Evolutionary conservation across 805 yeast species (phyloP).

Genomic region (Wilhelminamyces savonicus): DNA sequence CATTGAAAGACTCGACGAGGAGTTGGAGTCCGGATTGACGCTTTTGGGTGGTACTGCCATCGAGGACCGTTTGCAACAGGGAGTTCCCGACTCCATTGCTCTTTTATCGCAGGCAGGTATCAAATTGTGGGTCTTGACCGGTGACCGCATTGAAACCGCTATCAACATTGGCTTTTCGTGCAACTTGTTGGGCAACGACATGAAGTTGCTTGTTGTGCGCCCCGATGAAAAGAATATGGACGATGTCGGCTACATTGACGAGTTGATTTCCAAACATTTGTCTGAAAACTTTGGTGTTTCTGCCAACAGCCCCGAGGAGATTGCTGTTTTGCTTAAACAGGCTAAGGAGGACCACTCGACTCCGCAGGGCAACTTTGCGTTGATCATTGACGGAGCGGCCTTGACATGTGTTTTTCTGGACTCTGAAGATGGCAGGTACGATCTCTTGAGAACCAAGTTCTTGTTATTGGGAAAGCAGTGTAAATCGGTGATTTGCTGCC

Average conservation of each 20-base stretch:
- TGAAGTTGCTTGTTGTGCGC: constrained; percentile 63
- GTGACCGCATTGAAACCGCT: constrained; percentile 80
- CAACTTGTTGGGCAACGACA: constrained; percentile 57
- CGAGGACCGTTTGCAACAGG: constrained; percentile 72
- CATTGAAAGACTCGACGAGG: constrained; percentile 49
- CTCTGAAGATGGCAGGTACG: constrained; percentile 9
- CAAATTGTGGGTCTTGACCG: constrained; percentile 78
- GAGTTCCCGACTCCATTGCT: constrained; percentile 71
- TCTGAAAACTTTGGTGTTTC: constrained; percentile 41
- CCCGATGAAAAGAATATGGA: constrained; percentile 37
- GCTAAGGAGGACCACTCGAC: constrained; percentile 50
- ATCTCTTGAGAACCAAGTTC: constrained; percentile 40
- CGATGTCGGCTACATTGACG: constrained; percentile 34
- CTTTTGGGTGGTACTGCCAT: constrained; percentile 78
- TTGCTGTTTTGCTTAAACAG: constrained; percentile 29
- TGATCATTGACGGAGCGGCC: constrained; percentile 69
- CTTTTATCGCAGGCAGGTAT: constrained; percentile 65
- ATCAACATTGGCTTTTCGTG: constrained; percentile 79
- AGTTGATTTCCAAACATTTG: constrained; percentile 42
- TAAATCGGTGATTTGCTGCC: constrained; percentile 72
- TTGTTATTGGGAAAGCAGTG: constrained; percentile 70
- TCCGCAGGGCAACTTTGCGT: constrained; percentile 51
- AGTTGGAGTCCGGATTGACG: constrained; percentile 50
- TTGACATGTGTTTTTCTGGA: constrained; percentile 38
- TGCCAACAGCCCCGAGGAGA: constrained; percentile 8